These are phyloP conservation scores for Ophidiomyces ophidiicola DNA, from an alignment of 2,329 filamentous ascomycete genomes.

Conservation along the genomic window DNA sequence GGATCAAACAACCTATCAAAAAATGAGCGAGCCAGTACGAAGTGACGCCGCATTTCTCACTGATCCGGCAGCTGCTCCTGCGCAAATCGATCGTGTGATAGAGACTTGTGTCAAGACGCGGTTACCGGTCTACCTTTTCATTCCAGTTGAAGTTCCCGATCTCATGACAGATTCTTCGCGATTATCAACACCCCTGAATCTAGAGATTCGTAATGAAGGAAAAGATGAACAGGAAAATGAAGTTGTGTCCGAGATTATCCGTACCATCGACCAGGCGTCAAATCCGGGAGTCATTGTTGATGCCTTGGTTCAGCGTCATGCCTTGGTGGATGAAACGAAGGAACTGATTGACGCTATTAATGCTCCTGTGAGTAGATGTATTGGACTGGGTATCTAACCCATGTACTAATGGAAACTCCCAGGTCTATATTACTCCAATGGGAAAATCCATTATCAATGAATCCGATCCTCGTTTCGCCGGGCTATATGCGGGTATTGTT, in stretches of 20 bases:
- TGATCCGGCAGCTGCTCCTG: slow-evolving; percentile 17
- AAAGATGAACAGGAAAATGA: slow-evolving; percentile 14
- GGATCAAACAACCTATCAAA: slow-evolving; percentile 18
- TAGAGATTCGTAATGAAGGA: slow-evolving; percentile 11
- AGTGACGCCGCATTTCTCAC: slow-evolving; percentile 18
- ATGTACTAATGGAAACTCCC: background rate
- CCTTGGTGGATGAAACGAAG: slow-evolving; percentile 9
- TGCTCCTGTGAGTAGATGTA: slow-evolving; percentile 11
- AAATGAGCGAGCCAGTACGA: slow-evolving; percentile 17
- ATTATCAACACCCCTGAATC: slow-evolving; percentile 12
- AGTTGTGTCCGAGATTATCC: slow-evolving; percentile 12
- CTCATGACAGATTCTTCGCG: slow-evolving; percentile 13
- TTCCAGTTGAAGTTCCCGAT: slow-evolving; percentile 18
- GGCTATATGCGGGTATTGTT: slow-evolving; percentile 13
- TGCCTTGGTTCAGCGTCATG: slow-evolving; percentile 12
- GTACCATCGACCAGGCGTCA: slow-evolving; percentile 10
- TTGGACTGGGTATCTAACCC: background rate
- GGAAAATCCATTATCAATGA: slow-evolving; percentile 15
- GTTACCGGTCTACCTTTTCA: slow-evolving; percentile 19
- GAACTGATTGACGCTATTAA: slow-evolving; percentile 13
- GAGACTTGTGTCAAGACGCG: slow-evolving; percentile 16
- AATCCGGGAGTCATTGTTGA: slow-evolving; percentile 14
- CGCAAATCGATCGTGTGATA: slow-evolving; percentile 19
- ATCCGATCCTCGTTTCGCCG: slow-evolving; percentile 11
- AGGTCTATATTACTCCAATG: slow-evolving; percentile 14